phyloP scores from a whole-genome alignment of 176 grass and related monocot species.

The sorghum (Sorghum bicolor) region DNA sequence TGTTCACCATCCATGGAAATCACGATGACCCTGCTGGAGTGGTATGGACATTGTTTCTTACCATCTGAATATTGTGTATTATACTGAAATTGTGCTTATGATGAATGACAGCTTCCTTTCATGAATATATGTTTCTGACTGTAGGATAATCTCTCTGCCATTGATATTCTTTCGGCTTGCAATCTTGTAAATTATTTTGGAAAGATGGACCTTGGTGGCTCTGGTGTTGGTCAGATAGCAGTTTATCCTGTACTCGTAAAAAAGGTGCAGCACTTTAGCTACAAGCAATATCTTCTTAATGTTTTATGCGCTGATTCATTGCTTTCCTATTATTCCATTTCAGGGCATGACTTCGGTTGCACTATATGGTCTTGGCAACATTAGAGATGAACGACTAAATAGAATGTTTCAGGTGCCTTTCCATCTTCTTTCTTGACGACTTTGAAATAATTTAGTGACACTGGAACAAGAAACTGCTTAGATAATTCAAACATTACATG shows the following conservation, averaged over 20 bases:
- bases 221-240: constrained; percentile 83
- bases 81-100: background rate
- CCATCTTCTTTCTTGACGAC: background rate
- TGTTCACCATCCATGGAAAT: constrained; percentile 93
- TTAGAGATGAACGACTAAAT: constrained; percentile 92
- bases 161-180: constrained; percentile 92
- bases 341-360: constrained; percentile 81
- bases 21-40: constrained; percentile 88
- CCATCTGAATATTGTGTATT: background rate
- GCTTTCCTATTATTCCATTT: constrained; percentile 44
- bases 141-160: constrained; percentile 95
- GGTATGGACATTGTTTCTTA: constrained; percentile 41
- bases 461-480: background rate
- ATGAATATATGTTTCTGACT: constrained; percentile 18
- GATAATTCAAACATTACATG: background rate
- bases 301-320: background rate
- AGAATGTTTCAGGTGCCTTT: constrained; percentile 95
- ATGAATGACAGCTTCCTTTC: background rate
- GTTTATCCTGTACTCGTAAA: constrained; percentile 80
- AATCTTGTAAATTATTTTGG: constrained; percentile 99
- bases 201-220: constrained; percentile 87
- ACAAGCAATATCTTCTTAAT: background rate
- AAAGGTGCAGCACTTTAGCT: constrained; percentile 50
- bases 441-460: background rate
- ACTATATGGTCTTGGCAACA: constrained; percentile 93